Evolutionary conservation across 2,329 filamentous ascomycete species (phyloP).

Genomic region (Pestalotiopsis fici): DNA sequence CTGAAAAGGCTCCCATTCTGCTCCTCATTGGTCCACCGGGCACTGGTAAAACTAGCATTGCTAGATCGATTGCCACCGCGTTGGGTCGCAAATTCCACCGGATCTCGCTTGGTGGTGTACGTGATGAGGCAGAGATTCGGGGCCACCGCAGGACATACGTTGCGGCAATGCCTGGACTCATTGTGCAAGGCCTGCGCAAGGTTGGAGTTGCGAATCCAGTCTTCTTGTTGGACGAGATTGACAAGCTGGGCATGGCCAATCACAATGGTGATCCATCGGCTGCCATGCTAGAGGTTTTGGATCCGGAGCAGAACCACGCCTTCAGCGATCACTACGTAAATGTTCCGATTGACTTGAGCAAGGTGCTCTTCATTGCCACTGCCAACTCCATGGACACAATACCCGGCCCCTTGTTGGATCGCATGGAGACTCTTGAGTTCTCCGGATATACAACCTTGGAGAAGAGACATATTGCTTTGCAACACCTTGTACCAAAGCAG

Average conservation of each 20-base stretch:
- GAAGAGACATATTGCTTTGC: slow-evolving; percentile 91
- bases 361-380: slow-evolving; percentile 96
- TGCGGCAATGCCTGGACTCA: slow-evolving; percentile 95
- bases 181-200: slow-evolving; percentile 93
- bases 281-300: slow-evolving; percentile 96
- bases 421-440: slow-evolving; percentile 94
- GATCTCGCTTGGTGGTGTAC: slow-evolving; percentile 92
- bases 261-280: slow-evolving; percentile 95
- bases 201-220: slow-evolving; percentile 95
- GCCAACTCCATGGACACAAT: slow-evolving; percentile 96
- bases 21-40: slow-evolving; percentile 91
- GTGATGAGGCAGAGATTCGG: slow-evolving; percentile 95
- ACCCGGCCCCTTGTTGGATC: slow-evolving; percentile 87
- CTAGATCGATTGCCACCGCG: slow-evolving; percentile 88
- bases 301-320: slow-evolving; percentile 93
- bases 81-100: slow-evolving; percentile 95
- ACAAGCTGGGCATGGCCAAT: slow-evolving; percentile 90
- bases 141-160: slow-evolving; percentile 96
- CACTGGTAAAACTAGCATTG: slow-evolving; percentile 93
- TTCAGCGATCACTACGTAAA: slow-evolving; percentile 97
- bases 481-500: slow-evolving; percentile 96
- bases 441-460: slow-evolving; percentile 96
- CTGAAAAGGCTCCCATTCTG: slow-evolving; percentile 94
- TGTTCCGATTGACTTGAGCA: slow-evolving; percentile 92
- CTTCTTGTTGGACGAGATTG: slow-evolving; percentile 94